Evolutionary conservation across 176 grass and related monocot genomes (phyloP).

Genomic region (Echinochloa phyllopogon): DNA sequence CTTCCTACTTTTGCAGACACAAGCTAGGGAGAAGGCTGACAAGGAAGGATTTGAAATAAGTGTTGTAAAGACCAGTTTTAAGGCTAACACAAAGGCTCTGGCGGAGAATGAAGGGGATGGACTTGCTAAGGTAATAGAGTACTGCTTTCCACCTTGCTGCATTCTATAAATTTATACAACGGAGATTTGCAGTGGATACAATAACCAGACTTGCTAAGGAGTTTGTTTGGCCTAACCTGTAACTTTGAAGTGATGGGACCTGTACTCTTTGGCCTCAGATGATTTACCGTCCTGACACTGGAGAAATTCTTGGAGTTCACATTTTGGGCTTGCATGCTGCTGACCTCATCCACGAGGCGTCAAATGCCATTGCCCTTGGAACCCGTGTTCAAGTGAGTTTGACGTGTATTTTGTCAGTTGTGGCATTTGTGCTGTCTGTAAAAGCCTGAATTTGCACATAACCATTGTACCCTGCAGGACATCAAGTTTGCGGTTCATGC

Average conservation of each 20-base stretch:
- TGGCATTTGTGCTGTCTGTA: not conserved
- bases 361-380: slow-evolving; percentile 92
- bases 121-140: slow-evolving; percentile 81
- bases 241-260: slow-evolving; percentile 7
- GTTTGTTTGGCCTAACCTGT: not conserved
- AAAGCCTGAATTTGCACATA: not conserved
- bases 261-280: slow-evolving; percentile 42
- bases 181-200: not conserved
- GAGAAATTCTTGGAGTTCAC: slow-evolving; percentile 95
- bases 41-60: slow-evolving; percentile 83
- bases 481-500: slow-evolving; percentile 81
- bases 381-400: slow-evolving; percentile 75
- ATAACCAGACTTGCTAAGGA: not conserved
- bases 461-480: slow-evolving; percentile 44
- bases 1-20: slow-evolving; percentile 66
- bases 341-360: slow-evolving; percentile 93
- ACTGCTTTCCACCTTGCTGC: not conserved
- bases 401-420: not conserved
- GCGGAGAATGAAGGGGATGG: slow-evolving; percentile 98
- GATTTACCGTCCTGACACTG: slow-evolving; percentile 89
- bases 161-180: slow-evolving; percentile 5
- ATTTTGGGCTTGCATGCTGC: slow-evolving; percentile 96
- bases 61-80: slow-evolving; percentile 97
- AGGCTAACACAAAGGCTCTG: slow-evolving; percentile 98
- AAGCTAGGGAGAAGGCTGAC: slow-evolving; percentile 91